A percentile compares a stretch with the other conserved stretches of the same genome.
phyloP scores from a whole-genome alignment of 768 basidiomycete species.

The Xerocomellus intermedius region DNA sequence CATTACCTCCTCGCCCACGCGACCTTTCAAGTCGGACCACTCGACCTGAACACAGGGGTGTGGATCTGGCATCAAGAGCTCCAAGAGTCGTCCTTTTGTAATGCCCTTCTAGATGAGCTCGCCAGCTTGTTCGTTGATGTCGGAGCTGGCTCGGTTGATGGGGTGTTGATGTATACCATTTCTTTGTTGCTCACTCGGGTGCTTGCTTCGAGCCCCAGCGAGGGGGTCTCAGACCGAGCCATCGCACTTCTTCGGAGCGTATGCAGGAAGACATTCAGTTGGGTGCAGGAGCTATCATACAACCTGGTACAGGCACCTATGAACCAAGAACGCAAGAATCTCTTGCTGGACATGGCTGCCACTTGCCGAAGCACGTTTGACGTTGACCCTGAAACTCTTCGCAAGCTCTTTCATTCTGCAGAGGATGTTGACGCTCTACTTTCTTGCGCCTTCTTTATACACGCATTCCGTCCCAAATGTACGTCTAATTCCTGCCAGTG shows the following conservation, averaged over 20 bases:
- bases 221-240: background rate
- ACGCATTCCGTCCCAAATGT: too few relatives aligned
- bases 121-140: background rate
- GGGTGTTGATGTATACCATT: background rate
- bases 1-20: background rate
- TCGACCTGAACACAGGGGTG: conserved; percentile 10
- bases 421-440: background rate
- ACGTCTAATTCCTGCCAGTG: background rate
- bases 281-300: background rate
- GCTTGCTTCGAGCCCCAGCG: background rate
- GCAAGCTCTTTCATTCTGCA: background rate
- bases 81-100: background rate
- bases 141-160: background rate
- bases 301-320: background rate
- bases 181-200: background rate
- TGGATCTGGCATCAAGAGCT: background rate
- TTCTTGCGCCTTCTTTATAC: background rate
- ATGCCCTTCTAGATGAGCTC: background rate
- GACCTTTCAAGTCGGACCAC: conserved; percentile 12
- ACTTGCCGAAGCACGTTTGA: background rate
- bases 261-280: background rate
- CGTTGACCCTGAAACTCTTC: background rate
- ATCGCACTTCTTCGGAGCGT: background rate
- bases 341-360: background rate
- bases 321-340: background rate